Conservation (phyloP, 768 basidiomycete species). For the Stropharia rugosoannulata region DNA sequence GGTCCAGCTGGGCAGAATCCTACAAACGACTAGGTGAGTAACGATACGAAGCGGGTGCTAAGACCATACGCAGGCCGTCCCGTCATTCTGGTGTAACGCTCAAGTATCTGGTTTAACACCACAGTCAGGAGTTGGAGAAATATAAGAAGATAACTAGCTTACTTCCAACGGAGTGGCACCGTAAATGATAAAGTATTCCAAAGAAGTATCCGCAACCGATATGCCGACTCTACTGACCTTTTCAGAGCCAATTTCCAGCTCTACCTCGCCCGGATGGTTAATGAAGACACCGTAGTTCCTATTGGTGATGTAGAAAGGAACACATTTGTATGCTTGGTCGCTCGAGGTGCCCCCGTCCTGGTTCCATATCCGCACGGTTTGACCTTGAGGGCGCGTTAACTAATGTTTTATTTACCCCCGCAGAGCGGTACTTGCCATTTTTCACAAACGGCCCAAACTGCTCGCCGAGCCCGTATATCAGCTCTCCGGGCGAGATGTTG, state of each 20-base stretch:
- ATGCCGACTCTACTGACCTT: conserved; percentile 64
- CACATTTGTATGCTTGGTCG: conserved; percentile 66
- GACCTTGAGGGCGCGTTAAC: conserved; percentile 34
- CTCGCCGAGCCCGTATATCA: conserved; percentile 74
- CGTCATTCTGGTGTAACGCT: conserved; percentile 59
- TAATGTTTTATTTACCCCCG: conserved; percentile 11
- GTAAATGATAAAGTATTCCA: conserved; percentile 75
- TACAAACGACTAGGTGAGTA: conserved; percentile 29
- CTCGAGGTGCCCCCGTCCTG: conserved; percentile 74
- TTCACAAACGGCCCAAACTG: conserved; percentile 75
- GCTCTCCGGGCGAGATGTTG: conserved; percentile 66
- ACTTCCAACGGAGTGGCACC: conserved; percentile 67
- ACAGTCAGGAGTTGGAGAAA: background rate
- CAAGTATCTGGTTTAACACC: conserved; percentile 43
- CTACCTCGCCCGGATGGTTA: conserved; percentile 75
- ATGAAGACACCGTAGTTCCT: conserved; percentile 75
- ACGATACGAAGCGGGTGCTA: conserved; percentile 5
- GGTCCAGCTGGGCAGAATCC: conserved; percentile 68
- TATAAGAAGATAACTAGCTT: conserved; percentile 15
- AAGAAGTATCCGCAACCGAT: conserved; percentile 56
- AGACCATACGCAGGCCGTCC: conserved; percentile 47
- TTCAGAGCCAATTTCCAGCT: conserved; percentile 70
- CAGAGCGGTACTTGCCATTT: conserved; percentile 51
- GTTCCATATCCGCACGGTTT: conserved; percentile 66
- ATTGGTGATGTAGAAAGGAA: conserved; percentile 71